Percentiles rank a stretch among this genome's conserved stretches.
phyloP scores from a whole-genome alignment of 2,329 filamentous ascomycete genomes.

The Botrytis elliptica region DNA sequence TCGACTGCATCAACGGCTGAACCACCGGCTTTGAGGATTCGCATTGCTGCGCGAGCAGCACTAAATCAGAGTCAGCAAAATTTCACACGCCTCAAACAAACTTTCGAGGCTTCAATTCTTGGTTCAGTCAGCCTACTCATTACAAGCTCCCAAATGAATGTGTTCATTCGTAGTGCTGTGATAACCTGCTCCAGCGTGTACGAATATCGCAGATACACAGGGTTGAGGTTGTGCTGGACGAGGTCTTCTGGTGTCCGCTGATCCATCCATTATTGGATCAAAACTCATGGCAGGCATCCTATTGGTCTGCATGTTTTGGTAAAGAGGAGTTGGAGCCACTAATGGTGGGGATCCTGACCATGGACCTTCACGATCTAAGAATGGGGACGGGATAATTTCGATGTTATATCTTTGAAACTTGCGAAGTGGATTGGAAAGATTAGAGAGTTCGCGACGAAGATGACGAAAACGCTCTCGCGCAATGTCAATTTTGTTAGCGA shows the following conservation, averaged over 20 bases:
- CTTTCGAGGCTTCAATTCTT: background rate
- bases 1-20: constrained; percentile 87
- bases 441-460: constrained; percentile 26
- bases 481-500: constrained; percentile 23
- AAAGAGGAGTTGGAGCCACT: background rate
- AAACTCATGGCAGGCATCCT: constrained; percentile 12
- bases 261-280: constrained; percentile 34
- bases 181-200: constrained; percentile 93
- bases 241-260: constrained; percentile 29
- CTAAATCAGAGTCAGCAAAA: constrained; percentile 46
- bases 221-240: constrained; percentile 21
- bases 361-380: constrained; percentile 19
- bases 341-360: constrained; percentile 18
- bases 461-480: constrained; percentile 28
- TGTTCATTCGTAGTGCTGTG: constrained; percentile 85
- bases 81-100: constrained; percentile 25
- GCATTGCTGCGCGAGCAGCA: constrained; percentile 82
- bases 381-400: constrained; percentile 25
- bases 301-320: background rate
- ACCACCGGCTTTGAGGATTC: constrained; percentile 72
- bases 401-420: constrained; percentile 22
- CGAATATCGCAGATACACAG: constrained; percentile 73
- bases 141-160: constrained; percentile 81
- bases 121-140: constrained; percentile 62
- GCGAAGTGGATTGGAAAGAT: constrained; percentile 25